Evolutionary conservation across 2,329 filamentous ascomycete species (phyloP).

Genomic region (Emmonsia crescens): DNA sequence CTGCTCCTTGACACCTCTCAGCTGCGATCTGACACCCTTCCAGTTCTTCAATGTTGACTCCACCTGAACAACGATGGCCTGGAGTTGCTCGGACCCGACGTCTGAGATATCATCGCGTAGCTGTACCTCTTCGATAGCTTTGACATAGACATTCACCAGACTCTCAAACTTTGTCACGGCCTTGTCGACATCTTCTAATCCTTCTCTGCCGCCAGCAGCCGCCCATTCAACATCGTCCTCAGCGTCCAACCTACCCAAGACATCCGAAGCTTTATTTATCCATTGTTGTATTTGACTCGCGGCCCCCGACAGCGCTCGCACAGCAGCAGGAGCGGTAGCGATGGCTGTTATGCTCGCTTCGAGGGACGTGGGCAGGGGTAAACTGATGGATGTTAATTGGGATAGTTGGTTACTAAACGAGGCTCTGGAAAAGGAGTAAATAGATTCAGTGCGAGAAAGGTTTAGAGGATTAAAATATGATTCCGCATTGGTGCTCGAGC

Average conservation of each 20-base stretch:
- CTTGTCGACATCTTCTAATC: slow-evolving; percentile 46
- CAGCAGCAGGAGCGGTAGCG: slow-evolving; percentile 71
- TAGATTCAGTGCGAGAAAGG: slow-evolving; percentile 62
- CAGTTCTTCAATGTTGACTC: slow-evolving; percentile 76
- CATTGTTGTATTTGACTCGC: slow-evolving; percentile 88
- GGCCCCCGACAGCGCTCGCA: slow-evolving; percentile 71
- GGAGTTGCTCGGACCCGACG: slow-evolving; percentile 61
- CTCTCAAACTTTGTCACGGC: slow-evolving; percentile 77
- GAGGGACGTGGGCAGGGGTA: slow-evolving; percentile 75
- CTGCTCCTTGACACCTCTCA: slow-evolving; percentile 74
- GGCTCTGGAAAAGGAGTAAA: slow-evolving; percentile 83
- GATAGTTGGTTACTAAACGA: slow-evolving; percentile 91
- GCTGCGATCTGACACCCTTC: slow-evolving; percentile 64
- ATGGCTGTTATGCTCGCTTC: slow-evolving; percentile 77
- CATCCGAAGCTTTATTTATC: slow-evolving; percentile 86
- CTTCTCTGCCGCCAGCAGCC: slow-evolving; percentile 62
- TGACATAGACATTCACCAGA: slow-evolving; percentile 83
- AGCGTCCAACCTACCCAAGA: slow-evolving; percentile 77
- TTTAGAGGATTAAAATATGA: slow-evolving; percentile 37
- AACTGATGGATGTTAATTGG: slow-evolving; percentile 78
- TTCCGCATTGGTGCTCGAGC: slow-evolving; percentile 21
- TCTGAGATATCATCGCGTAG: slow-evolving; percentile 60
- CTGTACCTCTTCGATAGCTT: slow-evolving; percentile 88
- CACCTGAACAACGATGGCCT: slow-evolving; percentile 73
- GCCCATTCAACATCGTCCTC: slow-evolving; percentile 98